These are phyloP conservation scores for Chlorella sp. DNA, from an alignment of 139 green algal genomes.

Conservation along the genomic window DNA sequence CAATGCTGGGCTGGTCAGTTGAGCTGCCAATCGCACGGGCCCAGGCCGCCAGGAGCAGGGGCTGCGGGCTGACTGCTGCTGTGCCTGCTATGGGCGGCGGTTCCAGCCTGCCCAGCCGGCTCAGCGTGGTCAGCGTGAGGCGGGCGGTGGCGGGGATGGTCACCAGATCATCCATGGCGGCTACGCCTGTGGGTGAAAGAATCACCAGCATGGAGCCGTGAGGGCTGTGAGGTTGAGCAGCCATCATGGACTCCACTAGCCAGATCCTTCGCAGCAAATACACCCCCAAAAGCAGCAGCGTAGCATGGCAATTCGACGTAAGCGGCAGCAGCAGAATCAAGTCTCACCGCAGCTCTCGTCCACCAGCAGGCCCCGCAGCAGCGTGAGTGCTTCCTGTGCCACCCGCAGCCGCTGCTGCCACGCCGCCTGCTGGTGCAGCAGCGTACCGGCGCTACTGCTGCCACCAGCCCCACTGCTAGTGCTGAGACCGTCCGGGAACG, in stretches of 20 bases:
- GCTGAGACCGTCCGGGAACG: not conserved
- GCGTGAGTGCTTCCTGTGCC: slow-evolving; percentile 45
- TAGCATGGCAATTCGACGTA: no score
- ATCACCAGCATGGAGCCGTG: not conserved
- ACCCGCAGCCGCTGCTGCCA: slow-evolving; percentile 46
- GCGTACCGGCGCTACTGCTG: not conserved
- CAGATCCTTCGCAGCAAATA: no score
- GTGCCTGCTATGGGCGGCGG: not conserved
- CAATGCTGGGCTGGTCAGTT: slow-evolving; percentile 17
- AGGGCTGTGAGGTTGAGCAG: no score
- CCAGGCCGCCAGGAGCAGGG: slow-evolving; percentile 41
- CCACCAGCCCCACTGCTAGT: not conserved
- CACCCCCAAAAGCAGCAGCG: no score
- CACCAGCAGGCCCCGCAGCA: slow-evolving; percentile 40
- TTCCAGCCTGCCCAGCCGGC: slow-evolving; percentile 23
- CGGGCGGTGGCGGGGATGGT: not conserved
- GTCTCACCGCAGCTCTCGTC: slow-evolving; percentile 11
- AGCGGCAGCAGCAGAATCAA: not conserved
- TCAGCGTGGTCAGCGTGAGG: slow-evolving; percentile 20
- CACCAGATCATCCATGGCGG: slow-evolving; percentile 34
- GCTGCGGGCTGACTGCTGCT: not conserved
- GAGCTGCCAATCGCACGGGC: slow-evolving; percentile 36
- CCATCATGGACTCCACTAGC: no score
- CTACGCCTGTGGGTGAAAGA: not conserved
- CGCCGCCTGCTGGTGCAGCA: slow-evolving; percentile 31